A percentile compares a stretch with the other conserved stretches of the same genome.
phyloP scores from a whole-genome alignment of 805 yeast genomes.

The Saccharomycopsis sp. region DNA sequence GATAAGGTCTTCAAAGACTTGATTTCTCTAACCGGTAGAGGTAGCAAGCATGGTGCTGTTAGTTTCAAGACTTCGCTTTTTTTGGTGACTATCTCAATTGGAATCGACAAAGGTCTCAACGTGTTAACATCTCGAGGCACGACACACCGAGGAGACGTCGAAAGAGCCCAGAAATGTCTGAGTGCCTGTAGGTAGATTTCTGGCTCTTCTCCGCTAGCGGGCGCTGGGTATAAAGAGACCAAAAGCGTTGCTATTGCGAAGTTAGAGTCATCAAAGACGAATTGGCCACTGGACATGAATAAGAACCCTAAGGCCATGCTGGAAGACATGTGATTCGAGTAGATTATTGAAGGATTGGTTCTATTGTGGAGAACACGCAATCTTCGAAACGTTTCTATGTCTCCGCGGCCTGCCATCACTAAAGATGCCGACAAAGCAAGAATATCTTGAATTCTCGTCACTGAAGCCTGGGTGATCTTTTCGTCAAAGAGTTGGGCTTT shows the following conservation, averaged over 20 bases:
- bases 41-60: slow-evolving; percentile 63
- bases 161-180: slow-evolving; percentile 84
- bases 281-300: slow-evolving; percentile 90
- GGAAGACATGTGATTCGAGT: slow-evolving; percentile 69
- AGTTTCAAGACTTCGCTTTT: slow-evolving; percentile 32
- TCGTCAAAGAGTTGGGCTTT: slow-evolving; percentile 50
- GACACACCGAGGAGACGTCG: slow-evolving; percentile 77
- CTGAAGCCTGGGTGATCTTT: slow-evolving; percentile 45
- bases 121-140: slow-evolving; percentile 64
- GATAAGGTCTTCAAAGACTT: slow-evolving; percentile 39
- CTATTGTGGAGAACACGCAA: slow-evolving; percentile 63
- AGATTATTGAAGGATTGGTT: slow-evolving; percentile 36
- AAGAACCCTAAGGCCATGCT: slow-evolving; percentile 82
- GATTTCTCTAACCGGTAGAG: slow-evolving; percentile 46
- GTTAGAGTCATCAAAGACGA: slow-evolving; percentile 57
- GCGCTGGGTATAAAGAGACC: slow-evolving; percentile 72
- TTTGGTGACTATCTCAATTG: slow-evolving; percentile 30
- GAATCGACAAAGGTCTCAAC: slow-evolving; percentile 42
- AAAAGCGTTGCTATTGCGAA: slow-evolving; percentile 64
- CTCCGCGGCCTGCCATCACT: slow-evolving; percentile 90
- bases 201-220: slow-evolving; percentile 39
- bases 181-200: slow-evolving; percentile 75
- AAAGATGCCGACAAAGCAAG: slow-evolving; percentile 60
- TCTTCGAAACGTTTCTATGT: slow-evolving; percentile 67
- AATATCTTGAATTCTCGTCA: slow-evolving; percentile 49